Percentiles rank a stretch among this genome's conserved stretches.
Evolutionary conservation across 2,329 filamentous ascomycete species (phyloP).

Genomic region (Cladosporium cucumerinum): DNA sequence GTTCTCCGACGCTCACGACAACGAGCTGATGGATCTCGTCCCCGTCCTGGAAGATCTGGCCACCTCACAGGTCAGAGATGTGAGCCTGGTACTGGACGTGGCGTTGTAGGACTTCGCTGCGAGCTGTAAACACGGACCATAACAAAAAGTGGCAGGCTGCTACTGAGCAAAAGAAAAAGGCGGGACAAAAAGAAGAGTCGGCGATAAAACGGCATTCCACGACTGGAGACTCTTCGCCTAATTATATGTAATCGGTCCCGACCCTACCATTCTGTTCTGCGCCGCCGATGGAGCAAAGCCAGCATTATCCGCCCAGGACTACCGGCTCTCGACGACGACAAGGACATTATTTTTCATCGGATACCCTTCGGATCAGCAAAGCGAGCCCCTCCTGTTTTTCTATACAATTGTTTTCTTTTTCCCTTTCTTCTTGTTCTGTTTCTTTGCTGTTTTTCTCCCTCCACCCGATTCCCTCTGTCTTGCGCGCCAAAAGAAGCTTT

Average conservation of each 20-base stretch:
- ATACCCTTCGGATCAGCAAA: conserved; percentile 16
- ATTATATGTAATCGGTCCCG: neutral
- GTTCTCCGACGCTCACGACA: conserved; percentile 99
- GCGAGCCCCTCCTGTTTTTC: conserved; percentile 12
- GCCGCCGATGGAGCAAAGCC: neutral
- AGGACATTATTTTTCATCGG: conserved; percentile 4
- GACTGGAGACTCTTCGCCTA: neutral
- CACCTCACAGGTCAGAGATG: conserved; percentile 81
- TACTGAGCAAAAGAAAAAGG: neutral
- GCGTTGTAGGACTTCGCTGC: conserved; percentile 47
- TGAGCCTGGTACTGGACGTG: conserved; percentile 96
- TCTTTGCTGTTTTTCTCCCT: neutral
- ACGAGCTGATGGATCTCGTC: conserved; percentile 94
- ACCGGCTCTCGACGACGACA: neutral
- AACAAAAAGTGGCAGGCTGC: neutral
- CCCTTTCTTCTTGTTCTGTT: neutral
- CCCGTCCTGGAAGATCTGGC: conserved; percentile 97
- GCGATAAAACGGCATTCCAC: neutral
- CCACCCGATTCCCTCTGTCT: neutral
- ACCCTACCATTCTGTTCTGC: neutral
- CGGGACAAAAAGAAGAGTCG: neutral
- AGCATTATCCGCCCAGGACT: neutral
- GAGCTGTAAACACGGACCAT: conserved; percentile 4
- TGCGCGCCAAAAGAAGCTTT: neutral
- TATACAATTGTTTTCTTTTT: neutral